A percentile compares a stretch with the other conserved stretches of the same genome.
phyloP scores from a whole-genome alignment of 2,329 filamentous ascomycete species.

The Alternaria atra region DNA sequence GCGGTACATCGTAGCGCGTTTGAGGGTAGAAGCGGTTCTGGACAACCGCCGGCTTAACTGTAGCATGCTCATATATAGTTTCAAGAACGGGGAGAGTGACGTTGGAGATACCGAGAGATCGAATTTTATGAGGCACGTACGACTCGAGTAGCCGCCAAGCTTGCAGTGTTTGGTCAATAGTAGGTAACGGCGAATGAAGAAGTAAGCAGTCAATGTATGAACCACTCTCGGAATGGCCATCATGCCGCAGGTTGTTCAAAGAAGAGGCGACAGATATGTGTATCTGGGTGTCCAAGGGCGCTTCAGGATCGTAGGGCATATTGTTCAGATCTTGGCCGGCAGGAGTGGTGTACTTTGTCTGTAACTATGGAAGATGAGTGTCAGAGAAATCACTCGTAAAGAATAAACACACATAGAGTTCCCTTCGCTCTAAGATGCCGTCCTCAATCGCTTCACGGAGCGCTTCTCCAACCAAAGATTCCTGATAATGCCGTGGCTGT shows the following conservation, averaged over 20 bases:
- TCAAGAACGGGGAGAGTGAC: slow-evolving; percentile 67
- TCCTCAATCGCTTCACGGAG: slow-evolving; percentile 69
- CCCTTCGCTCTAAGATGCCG: slow-evolving; percentile 65
- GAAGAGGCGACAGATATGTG: slow-evolving; percentile 73
- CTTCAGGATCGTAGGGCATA: slow-evolving; percentile 69
- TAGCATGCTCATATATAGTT: slow-evolving; percentile 58
- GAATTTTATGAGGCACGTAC: slow-evolving; percentile 72
- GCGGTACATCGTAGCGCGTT: slow-evolving; percentile 66
- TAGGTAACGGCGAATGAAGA: slow-evolving; percentile 66
- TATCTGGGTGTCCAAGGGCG: slow-evolving; percentile 70
- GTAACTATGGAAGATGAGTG: slow-evolving; percentile 60
- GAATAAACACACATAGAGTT: slow-evolving; percentile 66
- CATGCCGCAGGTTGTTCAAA: slow-evolving; percentile 65
- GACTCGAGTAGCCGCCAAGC: slow-evolving; percentile 73
- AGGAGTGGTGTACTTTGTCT: slow-evolving; percentile 82
- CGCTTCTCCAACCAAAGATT: slow-evolving; percentile 73
- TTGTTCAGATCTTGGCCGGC: slow-evolving; percentile 67
- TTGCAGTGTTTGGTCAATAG: slow-evolving; percentile 62
- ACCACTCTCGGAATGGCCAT: slow-evolving; percentile 43
- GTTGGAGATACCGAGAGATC: slow-evolving; percentile 79
- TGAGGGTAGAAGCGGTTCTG: slow-evolving; percentile 77
- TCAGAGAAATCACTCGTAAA: too few species aligned
- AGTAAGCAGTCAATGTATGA: slow-evolving; percentile 67
- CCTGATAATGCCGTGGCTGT: slow-evolving; percentile 80
- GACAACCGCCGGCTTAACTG: slow-evolving; percentile 68